Conservation (phyloP, 139 green algal genomes). For the Closterium sp. region DNA sequence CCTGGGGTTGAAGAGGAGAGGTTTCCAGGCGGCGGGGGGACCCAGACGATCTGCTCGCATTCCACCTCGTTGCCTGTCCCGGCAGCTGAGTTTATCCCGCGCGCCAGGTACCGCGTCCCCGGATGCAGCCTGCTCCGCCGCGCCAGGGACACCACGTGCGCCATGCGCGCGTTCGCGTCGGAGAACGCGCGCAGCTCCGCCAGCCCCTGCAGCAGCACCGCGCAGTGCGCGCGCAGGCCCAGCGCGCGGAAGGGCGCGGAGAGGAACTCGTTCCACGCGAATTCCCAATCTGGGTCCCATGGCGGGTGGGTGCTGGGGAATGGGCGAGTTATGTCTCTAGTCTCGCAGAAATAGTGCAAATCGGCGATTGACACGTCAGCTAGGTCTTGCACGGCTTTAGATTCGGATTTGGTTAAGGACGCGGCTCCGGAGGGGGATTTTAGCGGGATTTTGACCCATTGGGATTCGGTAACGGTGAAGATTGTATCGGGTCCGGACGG, state of each 20-base stretch:
- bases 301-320: conserved; percentile 59
- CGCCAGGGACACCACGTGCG: conserved; percentile 70
- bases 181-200: conserved; percentile 71
- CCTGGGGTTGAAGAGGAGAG: not conserved
- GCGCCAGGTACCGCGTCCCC: conserved; percentile 88
- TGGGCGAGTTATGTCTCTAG: conserved; percentile 85
- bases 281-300: conserved; percentile 38
- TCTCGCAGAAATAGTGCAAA: conserved; percentile 94
- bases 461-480: conserved; percentile 71
- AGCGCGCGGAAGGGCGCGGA: conserved; percentile 64
- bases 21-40: not conserved
- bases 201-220: conserved; percentile 87
- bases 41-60: conserved; percentile 88
- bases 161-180: conserved; percentile 64
- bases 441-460: conserved; percentile 79
- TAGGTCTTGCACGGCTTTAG: conserved; percentile 51
- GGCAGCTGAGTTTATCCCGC: conserved; percentile 81
- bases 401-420: conserved; percentile 17
- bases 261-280: conserved; percentile 57
- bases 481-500: conserved; percentile 82
- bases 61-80: conserved; percentile 97
- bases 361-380: conserved; percentile 66
- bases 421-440: not conserved
- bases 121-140: conserved; percentile 81
- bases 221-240: conserved; percentile 72